Evolutionary conservation across 2,329 filamentous ascomycete genomes (phyloP), one percentile per base, ranked within the genome.

Genomic region (Alternaria longipes): DNA sequence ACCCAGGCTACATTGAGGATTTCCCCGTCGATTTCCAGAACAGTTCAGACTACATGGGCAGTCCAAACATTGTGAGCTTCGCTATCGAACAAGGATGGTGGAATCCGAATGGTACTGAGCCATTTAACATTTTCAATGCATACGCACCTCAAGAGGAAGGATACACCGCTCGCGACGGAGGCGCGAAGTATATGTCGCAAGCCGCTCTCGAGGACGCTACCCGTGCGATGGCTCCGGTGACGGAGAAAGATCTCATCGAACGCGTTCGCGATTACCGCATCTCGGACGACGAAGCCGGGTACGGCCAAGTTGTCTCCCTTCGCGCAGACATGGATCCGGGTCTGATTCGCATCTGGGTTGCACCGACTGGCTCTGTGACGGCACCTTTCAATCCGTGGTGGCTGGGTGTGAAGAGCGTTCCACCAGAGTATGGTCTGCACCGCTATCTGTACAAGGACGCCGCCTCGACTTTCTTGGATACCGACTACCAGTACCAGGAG

Each of bases 181-280:
- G 76, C 4, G 76, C 73, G 65, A 79, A 77, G 53, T 78, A 77
- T 62, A 78, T 79, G 74, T 78, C 74, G 1, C 76, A 77, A 62
- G 75, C 72, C 8, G 73, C 74, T 1, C 70, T 78, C 2, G 76
- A 78, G 51, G 67, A 77, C n/a, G 75, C 75, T 1, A 78, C 76
- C 1, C 68, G 69, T 1, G 74, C 79, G 16, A 84, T 83, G 72
- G 79, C 77, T 1, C 83, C 84, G 0, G 71, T 85, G n/a, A 83
- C 82, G 0, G 84, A 86, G 60, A 71, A 74, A 18, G 82, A 85
- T 59, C 74, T 85, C 3, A 82, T 82, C 65, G 77, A 79, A 24
- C 72, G 76, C 8, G 76, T 78, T 7, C 75, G 76, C 24, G 76
- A 79, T 54, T 74, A 69, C 38, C 68, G 76, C 9, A 79, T 79